Percentiles rank a stretch among this genome's conserved stretches.
Evolutionary conservation across 768 basidiomycete genomes (phyloP).

Genomic region (Lepiota venenata): DNA sequence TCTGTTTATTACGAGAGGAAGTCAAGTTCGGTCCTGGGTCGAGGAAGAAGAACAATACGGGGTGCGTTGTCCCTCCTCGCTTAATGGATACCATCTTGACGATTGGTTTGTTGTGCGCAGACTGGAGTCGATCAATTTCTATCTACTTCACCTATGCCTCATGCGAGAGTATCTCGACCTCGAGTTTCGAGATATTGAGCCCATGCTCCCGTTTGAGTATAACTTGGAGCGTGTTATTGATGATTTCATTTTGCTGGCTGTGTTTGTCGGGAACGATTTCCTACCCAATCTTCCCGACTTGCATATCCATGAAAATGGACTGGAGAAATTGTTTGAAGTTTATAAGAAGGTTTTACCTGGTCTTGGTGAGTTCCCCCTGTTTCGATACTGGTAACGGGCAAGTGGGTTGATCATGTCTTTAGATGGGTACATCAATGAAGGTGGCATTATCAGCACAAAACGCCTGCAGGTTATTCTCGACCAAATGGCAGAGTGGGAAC

Average conservation of each 20-base stretch:
- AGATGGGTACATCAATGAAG: slow-evolving; percentile 95
- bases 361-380: slow-evolving; percentile 40
- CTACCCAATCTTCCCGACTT: slow-evolving; percentile 93
- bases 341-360: slow-evolving; percentile 91
- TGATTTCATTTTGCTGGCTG: slow-evolving; percentile 94
- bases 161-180: slow-evolving; percentile 97
- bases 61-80: slow-evolving; percentile 21
- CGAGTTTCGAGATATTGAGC: slow-evolving; percentile 79
- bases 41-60: slow-evolving; percentile 65
- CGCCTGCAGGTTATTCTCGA: slow-evolving; percentile 85
- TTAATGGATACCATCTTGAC: slow-evolving; percentile 18
- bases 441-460: slow-evolving; percentile 74
- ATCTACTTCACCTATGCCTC: slow-evolving; percentile 89
- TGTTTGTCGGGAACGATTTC: slow-evolving; percentile 98
- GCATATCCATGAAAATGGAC: slow-evolving; percentile 96
- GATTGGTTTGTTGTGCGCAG: slow-evolving; percentile 18
- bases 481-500: slow-evolving; percentile 86
- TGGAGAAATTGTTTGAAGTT: slow-evolving; percentile 90
- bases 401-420: background rate
- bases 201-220: slow-evolving; percentile 73
- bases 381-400: background rate
- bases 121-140: slow-evolving; percentile 86
- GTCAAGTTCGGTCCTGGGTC: slow-evolving; percentile 91
- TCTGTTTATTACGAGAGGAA: slow-evolving; percentile 95
- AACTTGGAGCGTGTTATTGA: slow-evolving; percentile 94